These are phyloP conservation scores for Wakefieldia striispora DNA, from an alignment of 768 basidiomycete genomes.

Conservation along the genomic window DNA sequence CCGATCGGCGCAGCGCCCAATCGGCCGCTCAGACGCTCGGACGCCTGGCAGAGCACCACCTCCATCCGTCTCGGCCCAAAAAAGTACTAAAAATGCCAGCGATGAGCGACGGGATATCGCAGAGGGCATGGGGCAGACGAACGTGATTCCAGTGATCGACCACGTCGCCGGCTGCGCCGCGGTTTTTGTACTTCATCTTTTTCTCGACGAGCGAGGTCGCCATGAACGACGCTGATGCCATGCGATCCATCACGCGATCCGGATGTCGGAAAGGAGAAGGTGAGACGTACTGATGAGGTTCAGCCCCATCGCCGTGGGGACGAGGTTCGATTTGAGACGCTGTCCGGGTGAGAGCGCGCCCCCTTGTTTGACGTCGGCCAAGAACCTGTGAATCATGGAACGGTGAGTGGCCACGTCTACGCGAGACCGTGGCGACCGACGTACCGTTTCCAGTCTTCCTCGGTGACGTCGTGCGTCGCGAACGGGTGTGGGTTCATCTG, in stretches of 20 bases:
- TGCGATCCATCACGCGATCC: not conserved
- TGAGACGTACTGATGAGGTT: constrained; percentile 19
- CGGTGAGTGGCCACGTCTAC: no score
- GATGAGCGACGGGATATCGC: not conserved
- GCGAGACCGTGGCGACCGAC: not conserved
- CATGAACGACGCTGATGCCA: constrained; percentile 19
- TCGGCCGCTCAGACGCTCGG: constrained; percentile 29
- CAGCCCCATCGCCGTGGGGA: constrained; percentile 32
- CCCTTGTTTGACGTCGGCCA: constrained; percentile 36
- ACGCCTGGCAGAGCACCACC: constrained; percentile 35
- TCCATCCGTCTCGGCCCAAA: constrained; percentile 46
- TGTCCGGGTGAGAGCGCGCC: constrained; percentile 36
- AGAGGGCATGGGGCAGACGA: not conserved
- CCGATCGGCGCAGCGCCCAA: constrained; percentile 20
- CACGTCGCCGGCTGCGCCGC: constrained; percentile 37
- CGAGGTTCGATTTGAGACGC: constrained; percentile 30
- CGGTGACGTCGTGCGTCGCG: constrained; percentile 44
- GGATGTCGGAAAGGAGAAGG: not conserved
- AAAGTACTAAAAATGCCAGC: constrained; percentile 38
- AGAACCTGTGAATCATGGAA: constrained; percentile 30
- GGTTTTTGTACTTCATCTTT: constrained; percentile 37
- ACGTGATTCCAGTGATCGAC: constrained; percentile 52
- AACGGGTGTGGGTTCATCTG: constrained; percentile 46
- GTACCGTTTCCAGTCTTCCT: constrained; percentile 50
- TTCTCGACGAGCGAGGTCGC: constrained; percentile 14